Evolutionary conservation across 2,329 filamentous ascomycete genomes (phyloP).

Genomic region (Phaeoacremonium minimum): DNA sequence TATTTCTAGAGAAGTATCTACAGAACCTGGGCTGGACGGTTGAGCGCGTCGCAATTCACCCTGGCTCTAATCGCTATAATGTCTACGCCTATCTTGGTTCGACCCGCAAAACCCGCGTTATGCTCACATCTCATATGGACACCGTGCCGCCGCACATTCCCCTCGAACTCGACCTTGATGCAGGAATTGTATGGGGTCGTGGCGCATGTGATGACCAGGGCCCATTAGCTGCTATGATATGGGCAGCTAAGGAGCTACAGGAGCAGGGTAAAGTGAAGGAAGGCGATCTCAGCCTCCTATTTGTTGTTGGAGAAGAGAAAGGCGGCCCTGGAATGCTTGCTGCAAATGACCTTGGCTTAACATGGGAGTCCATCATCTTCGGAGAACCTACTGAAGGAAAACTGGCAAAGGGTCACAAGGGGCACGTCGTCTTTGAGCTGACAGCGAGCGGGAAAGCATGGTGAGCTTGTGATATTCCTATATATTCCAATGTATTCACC

Average conservation of each 20-base stretch:
- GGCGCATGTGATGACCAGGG: conserved; percentile 32
- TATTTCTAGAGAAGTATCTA: conserved; percentile 4
- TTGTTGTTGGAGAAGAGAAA: conserved; percentile 63
- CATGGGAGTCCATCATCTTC: conserved; percentile 62
- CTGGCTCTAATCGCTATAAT: conserved; percentile 24
- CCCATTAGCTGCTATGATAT: conserved; percentile 49
- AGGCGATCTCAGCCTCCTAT: conserved; percentile 37
- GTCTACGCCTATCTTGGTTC: conserved; percentile 31
- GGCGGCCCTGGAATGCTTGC: conserved; percentile 62
- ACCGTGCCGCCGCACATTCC: conserved; percentile 48
- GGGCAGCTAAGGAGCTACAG: conserved; percentile 39
- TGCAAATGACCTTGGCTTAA: conserved; percentile 38
- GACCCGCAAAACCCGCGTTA: conserved; percentile 20
- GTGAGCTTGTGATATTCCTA: no score
- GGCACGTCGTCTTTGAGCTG: conserved; percentile 55
- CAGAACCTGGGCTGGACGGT: conserved; percentile 3
- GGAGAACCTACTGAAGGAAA: conserved; percentile 71
- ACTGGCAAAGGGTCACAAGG: conserved; percentile 69
- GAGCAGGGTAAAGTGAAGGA: conserved; percentile 17
- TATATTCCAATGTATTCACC: no score
- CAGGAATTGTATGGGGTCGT: conserved; percentile 36
- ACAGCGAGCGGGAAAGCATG: conserved; percentile 57
- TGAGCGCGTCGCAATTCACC: conserved; percentile 3
- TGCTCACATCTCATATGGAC: conserved; percentile 29
- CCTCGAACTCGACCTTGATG: conserved; percentile 30